Evolutionary conservation across 495 filamentous ascomycete genomes (phyloP).

Genomic region (Talaromyces ruber): DNA sequence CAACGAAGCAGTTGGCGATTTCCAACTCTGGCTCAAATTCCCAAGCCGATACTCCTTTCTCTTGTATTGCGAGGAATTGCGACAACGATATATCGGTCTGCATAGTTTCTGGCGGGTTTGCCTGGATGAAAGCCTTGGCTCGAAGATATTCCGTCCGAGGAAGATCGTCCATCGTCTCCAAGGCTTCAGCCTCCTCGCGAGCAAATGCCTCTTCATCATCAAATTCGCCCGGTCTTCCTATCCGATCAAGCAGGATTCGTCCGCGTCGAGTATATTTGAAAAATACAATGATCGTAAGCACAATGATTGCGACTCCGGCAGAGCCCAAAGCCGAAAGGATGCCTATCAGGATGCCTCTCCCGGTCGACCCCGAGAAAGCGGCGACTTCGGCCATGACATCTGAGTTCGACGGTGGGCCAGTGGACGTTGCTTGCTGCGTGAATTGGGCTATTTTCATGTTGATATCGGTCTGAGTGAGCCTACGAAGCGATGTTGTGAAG

Average conservation of each 20-base stretch:
- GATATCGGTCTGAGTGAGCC: slow-evolving; percentile 8
- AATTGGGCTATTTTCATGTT: slow-evolving; percentile 15
- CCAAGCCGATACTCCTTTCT: slow-evolving; percentile 98
- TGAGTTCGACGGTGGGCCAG: not conserved
- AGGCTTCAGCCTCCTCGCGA: slow-evolving; percentile 86
- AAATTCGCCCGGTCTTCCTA: slow-evolving; percentile 90
- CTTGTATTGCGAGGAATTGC: slow-evolving; percentile 95
- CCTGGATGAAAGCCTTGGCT: slow-evolving; percentile 93
- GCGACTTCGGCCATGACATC: slow-evolving; percentile 4
- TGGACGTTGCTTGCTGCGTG: slow-evolving; percentile 4
- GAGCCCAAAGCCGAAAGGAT: slow-evolving; percentile 95
- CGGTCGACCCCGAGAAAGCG: slow-evolving; percentile 40
- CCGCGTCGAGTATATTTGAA: slow-evolving; percentile 85
- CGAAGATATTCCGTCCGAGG: slow-evolving; percentile 81
- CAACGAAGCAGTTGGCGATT: slow-evolving; percentile 98
- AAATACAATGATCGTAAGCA: slow-evolving; percentile 86
- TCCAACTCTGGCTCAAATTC: slow-evolving; percentile 97
- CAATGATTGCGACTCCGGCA: slow-evolving; percentile 68
- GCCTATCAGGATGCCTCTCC: slow-evolving; percentile 86
- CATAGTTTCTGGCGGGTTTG: slow-evolving; percentile 88
- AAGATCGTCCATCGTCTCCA: slow-evolving; percentile 94
- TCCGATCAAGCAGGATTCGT: slow-evolving; percentile 86
- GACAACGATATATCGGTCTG: slow-evolving; percentile 96
- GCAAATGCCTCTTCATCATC: slow-evolving; percentile 93
- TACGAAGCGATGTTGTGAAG: slow-evolving; percentile 8